These are phyloP conservation scores for Hibiscus syriacus DNA, from an alignment of 345 rosid genomes.

Conservation along the genomic window DNA sequence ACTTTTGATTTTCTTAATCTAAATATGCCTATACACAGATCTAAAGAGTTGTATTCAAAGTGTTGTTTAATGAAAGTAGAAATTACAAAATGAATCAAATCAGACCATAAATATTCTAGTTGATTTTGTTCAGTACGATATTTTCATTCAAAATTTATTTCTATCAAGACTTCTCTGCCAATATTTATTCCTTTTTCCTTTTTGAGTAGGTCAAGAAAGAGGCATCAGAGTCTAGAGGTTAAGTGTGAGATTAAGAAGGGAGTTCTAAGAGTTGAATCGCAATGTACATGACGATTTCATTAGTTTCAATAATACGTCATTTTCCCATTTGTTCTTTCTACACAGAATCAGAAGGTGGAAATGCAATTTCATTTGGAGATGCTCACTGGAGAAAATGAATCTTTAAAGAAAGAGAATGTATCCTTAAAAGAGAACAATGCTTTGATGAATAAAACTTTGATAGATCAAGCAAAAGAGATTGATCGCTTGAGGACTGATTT, in stretches of 20 bases:
- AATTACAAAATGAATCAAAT: not conserved
- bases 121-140: not conserved
- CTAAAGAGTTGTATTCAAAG: not conserved
- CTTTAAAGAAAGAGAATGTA: slow-evolving; percentile 5
- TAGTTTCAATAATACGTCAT: not conserved
- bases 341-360: not conserved
- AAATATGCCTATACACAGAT: not conserved
- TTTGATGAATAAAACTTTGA: not conserved
- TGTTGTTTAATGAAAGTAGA: not conserved
- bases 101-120: not conserved
- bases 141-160: not conserved
- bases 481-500: not conserved
- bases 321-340: not conserved
- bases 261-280: not conserved
- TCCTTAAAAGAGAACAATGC: not conserved
- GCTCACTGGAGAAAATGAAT: not conserved
- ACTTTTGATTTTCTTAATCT: not conserved
- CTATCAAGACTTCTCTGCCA: not conserved
- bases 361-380: not conserved
- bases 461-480: slow-evolving; percentile 1
- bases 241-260: not conserved
- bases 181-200: not conserved
- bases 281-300: not conserved
- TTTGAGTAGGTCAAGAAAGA: not conserved
- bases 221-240: not conserved